Percentiles rank a stretch among this genome's conserved stretches.
Evolutionary conservation across 2,329 filamentous ascomycete genomes (phyloP).

Genomic region (Epichloe festucae): DNA sequence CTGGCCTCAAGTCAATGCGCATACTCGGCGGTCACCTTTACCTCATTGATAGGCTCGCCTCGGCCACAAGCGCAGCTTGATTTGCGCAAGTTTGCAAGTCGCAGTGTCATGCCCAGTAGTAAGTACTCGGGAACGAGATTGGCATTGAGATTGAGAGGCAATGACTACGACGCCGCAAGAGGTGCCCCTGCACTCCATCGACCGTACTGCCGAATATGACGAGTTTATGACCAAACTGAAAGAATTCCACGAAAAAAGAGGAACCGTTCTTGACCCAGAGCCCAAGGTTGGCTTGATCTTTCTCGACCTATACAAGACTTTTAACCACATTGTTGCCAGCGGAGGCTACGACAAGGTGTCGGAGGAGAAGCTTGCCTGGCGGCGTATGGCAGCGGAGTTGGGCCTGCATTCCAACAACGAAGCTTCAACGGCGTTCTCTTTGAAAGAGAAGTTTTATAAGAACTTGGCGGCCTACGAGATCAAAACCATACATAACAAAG

Average conservation of each 20-base stretch:
- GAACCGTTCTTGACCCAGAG: constrained; percentile 65
- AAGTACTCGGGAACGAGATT: neutral
- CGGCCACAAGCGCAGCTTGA: neutral
- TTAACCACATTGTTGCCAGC: constrained; percentile 60
- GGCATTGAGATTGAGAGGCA: neutral
- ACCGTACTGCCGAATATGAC: constrained; percentile 57
- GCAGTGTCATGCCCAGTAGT: neutral
- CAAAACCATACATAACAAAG: constrained; percentile 59
- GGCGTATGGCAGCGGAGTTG: constrained; percentile 63
- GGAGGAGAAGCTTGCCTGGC: constrained; percentile 76
- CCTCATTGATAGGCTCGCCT: neutral
- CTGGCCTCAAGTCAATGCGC: constrained; percentile 1
- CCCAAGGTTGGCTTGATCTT: constrained; percentile 68
- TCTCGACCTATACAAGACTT: constrained; percentile 67
- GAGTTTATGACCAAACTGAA: constrained; percentile 64
- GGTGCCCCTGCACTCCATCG: constrained; percentile 32
- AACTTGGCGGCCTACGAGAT: constrained; percentile 84
- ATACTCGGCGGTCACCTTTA: neutral
- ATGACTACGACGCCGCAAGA: constrained; percentile 20
- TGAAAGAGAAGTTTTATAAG: constrained; percentile 85
- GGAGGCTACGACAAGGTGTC: constrained; percentile 81
- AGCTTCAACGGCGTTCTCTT: constrained; percentile 69
- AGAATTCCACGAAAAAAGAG: constrained; percentile 65
- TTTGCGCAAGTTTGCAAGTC: constrained; percentile 2
- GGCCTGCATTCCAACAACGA: constrained; percentile 63